A percentile compares a stretch with the other conserved stretches of the same genome.
Evolutionary conservation across 2,329 filamentous ascomycete genomes (phyloP).

Genomic region (Pyrenophora graminea): DNA sequence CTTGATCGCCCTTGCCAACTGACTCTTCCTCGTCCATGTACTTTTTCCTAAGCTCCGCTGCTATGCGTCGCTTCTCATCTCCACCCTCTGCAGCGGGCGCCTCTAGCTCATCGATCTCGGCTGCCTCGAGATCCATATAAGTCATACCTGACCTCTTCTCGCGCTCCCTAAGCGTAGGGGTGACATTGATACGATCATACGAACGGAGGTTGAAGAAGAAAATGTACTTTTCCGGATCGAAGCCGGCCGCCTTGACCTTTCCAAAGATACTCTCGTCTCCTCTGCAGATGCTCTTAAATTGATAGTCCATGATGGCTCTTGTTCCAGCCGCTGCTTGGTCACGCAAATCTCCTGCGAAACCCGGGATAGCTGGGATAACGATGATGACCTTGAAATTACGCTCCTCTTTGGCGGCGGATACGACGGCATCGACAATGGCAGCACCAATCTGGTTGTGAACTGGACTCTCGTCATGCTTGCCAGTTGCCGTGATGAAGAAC

Average conservation of each 20-base stretch:
- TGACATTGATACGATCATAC: constrained; percentile 90
- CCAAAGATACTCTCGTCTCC: constrained; percentile 90
- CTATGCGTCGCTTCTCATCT: constrained; percentile 49
- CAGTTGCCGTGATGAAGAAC: constrained; percentile 88
- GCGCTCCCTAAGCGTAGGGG: constrained; percentile 70
- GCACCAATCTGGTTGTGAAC: constrained; percentile 86
- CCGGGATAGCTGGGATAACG: constrained; percentile 87
- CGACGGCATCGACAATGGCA: constrained; percentile 88
- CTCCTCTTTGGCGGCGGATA: constrained; percentile 77
- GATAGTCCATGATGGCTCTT: constrained; percentile 93
- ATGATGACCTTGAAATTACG: constrained; percentile 91
- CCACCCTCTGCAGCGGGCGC: constrained; percentile 37
- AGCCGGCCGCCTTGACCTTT: constrained; percentile 71
- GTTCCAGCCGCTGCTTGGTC: constrained; percentile 84
- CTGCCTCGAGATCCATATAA: constrained; percentile 85
- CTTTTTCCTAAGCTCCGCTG: constrained; percentile 52
- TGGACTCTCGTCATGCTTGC: constrained; percentile 75
- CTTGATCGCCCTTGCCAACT: constrained; percentile 45
- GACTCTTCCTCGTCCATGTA: constrained; percentile 52
- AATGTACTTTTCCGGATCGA: constrained; percentile 78
- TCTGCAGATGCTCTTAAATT: constrained; percentile 93
- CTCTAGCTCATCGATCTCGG: constrained; percentile 89
- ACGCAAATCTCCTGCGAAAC: constrained; percentile 88
- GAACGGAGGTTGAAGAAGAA: constrained; percentile 93
- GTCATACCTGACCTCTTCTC: constrained; percentile 81